Base-by-base conservation (phyloP, 2,329 filamentous ascomycete species). In the Emergomyces orientalis region DNA sequence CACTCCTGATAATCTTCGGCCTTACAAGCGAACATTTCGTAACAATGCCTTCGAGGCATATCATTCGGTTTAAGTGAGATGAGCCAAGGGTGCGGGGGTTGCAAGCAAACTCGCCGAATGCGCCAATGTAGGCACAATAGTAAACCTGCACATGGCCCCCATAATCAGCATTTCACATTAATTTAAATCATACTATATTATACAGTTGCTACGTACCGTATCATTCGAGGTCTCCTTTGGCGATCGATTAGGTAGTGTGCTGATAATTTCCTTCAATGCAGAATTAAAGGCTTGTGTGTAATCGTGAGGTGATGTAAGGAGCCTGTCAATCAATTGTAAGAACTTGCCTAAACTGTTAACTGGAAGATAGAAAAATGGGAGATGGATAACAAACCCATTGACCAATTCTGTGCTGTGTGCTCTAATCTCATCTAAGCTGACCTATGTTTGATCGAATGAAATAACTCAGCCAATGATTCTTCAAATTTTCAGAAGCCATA, bases 1-100 rank as follows among this genome's bases (percentile, higher is more conserved):
- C 92, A 77, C 94, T 97, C 79, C 95, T 96, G 65, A 97, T 88
- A n/a, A 99, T 86, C 78, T 99, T 99, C 13, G 94, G 94, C 63
- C 95, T 85, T 66, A 99, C 96, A 25, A 99, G 82, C 30, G 92
- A 97, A 77, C 91, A 96, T 75, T 94, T 89, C 43, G 94, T 99
- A 51, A 99, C 94, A 70, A 99, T 99, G 56, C 94, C 94, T 77
- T 99, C 94, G 60, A 99, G 83, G 3, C 92, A 96, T 17, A 99
- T 90, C 92, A 99, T 97, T 72, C 90, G 88, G 76, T 99, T 99
- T 63, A 99, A 84, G 71, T 96, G 90, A 49, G 86, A 83, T 2
- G 93, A 97, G 59, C 90, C 90, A 37, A 99, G 79, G 0, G 94
- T 97, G 68, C 94, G 86, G 49, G 94, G 94, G 72, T 97, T 99